Base-by-base conservation (phyloP, 1,284 basidiomycete genomes). In the Bjerkandera adusta region DNA sequence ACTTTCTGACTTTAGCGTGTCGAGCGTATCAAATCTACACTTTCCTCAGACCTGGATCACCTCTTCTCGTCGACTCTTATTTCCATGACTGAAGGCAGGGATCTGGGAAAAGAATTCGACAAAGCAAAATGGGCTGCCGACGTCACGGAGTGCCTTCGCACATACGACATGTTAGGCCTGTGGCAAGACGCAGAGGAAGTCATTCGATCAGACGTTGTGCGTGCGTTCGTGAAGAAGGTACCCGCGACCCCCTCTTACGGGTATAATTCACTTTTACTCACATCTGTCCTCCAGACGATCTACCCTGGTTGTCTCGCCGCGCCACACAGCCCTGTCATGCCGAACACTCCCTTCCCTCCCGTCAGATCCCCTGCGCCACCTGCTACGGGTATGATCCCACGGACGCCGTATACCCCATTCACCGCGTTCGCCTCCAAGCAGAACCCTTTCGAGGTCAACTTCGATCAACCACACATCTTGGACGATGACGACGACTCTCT, bases 141-240 rank as follows among this genome's bases (percentile, higher is more conserved):
- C 50, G 60, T 92, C 43, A 79, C 77, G 7, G 89, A 93, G 57
- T 93, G 89, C 61, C 68, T 97, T 26, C 73, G 79, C 43, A 89
- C 89, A 4, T 97, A 97, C 60, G 89, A 94, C 53, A 67, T 79
- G 4, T 72, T 97, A 38, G 79, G 83, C 16, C 77, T 91, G 11
- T 92, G 89, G 88, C 71, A 80, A 54, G 85, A 90, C 53, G 92
- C 92, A 1, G 92, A 94, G 65, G 89, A 92, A 48, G 83, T 95
- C 12, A 69, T 97, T 37, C 72, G 85, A 48, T 71, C 71, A 45
- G 79, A 85, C 36, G 68, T 92, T 24, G 76, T 96, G 18, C 76
- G 79, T 3, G 75, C 73, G 10, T 93, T 91, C 56, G 77, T 94
- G 21, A 83, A 80, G 59, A 87, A 89, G 72, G 89, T 85, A 44